phyloP scores from a whole-genome alignment of 495 filamentous ascomycete genomes.

The Jackrogersella multiformis region DNA sequence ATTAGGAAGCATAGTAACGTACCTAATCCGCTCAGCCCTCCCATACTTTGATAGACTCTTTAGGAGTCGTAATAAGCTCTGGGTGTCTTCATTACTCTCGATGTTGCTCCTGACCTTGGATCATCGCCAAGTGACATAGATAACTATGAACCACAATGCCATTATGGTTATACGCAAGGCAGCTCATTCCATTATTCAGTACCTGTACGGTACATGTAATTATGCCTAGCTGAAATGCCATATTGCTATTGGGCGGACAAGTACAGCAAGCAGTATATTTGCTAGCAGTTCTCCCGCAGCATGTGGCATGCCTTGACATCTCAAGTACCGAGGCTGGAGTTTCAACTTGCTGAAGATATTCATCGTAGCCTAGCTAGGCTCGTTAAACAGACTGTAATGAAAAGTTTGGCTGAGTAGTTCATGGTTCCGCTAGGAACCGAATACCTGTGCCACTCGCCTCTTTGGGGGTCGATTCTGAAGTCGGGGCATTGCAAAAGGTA shows the following conservation, averaged over 20 bases:
- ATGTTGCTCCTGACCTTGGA: background rate
- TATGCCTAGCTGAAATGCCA: background rate
- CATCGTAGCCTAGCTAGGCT: background rate
- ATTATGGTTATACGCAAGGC: background rate
- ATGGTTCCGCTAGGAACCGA: background rate
- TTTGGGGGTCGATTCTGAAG: background rate
- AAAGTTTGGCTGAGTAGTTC: background rate
- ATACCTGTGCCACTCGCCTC: background rate
- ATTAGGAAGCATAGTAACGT: background rate
- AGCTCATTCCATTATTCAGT: background rate
- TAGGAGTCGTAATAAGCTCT: too few relatives aligned
- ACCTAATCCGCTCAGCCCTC: background rate
- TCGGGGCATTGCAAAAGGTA: background rate
- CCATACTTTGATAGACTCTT: background rate
- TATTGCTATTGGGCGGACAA: too few relatives aligned
- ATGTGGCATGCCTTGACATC: background rate
- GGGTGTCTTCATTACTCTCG: background rate
- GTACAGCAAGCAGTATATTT: too few relatives aligned
- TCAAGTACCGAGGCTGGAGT: background rate
- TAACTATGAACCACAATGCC: background rate
- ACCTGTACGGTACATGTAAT: background rate
- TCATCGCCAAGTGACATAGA: background rate
- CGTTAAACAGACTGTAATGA: background rate
- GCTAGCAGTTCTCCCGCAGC: background rate
- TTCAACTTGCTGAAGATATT: background rate